Percentiles rank a stretch among this genome's conserved stretches.
Conservation (phyloP, 805 yeast genomes). For the Candida maltosa region DNA sequence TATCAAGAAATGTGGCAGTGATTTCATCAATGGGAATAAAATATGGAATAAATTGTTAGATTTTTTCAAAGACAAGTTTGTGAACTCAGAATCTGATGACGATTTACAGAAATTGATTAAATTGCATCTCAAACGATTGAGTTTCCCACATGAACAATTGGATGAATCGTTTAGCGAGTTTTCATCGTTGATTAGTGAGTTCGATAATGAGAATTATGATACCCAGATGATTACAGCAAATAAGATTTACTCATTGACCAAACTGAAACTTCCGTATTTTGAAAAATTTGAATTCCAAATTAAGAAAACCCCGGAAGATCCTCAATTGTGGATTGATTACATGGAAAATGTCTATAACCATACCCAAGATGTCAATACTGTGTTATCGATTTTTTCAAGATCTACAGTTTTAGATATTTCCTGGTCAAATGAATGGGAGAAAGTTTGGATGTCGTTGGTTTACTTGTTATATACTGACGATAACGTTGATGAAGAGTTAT, state of each 20-base stretch:
- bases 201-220: slow-evolving; percentile 27
- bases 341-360: slow-evolving; percentile 22
- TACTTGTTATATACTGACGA: slow-evolving; percentile 20
- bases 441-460: slow-evolving; percentile 28
- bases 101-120: slow-evolving; percentile 10
- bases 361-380: slow-evolving; percentile 8
- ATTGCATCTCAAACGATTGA: slow-evolving; percentile 28
- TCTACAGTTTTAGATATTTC: slow-evolving; percentile 14
- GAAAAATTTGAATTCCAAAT: slow-evolving; percentile 34
- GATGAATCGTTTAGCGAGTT: slow-evolving; percentile 37
- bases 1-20: slow-evolving; percentile 20
- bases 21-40: slow-evolving; percentile 16
- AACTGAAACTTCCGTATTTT: slow-evolving; percentile 20
- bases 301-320: slow-evolving; percentile 12
- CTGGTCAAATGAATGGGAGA: slow-evolving; percentile 12
- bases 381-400: slow-evolving; percentile 27
- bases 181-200: slow-evolving; percentile 37
- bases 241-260: slow-evolving; percentile 25
- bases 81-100: slow-evolving; percentile 14
- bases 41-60: slow-evolving; percentile 18
- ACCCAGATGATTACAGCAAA: slow-evolving; percentile 34
- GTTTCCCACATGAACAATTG: slow-evolving; percentile 37
- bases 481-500: slow-evolving; percentile 1
- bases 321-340: slow-evolving; percentile 29
- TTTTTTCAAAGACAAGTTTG: background rate